These are phyloP conservation scores for Geotrichum phurueaensis DNA, from an alignment of 1,139 yeast species.

Conservation along the genomic window DNA sequence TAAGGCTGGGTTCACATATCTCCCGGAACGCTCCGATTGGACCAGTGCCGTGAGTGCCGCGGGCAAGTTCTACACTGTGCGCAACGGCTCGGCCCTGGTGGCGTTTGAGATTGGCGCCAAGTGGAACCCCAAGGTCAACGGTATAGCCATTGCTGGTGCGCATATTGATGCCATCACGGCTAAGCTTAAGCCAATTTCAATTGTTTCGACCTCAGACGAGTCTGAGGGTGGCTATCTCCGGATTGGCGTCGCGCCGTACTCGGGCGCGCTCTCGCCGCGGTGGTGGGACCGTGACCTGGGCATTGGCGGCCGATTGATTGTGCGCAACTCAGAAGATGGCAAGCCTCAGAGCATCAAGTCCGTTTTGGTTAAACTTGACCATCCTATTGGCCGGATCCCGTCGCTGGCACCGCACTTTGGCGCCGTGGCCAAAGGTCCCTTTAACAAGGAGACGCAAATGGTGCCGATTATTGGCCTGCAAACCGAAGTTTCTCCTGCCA, in stretches of 20 bases:
- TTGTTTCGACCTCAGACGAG: slow-evolving; percentile 43
- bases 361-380: slow-evolving; percentile 64
- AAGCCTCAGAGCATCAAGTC: slow-evolving; percentile 45
- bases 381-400: slow-evolving; percentile 79
- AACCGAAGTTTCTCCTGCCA: slow-evolving; percentile 18
- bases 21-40: slow-evolving; percentile 70
- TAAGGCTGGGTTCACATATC: slow-evolving; percentile 50
- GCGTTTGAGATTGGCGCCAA: slow-evolving; percentile 68
- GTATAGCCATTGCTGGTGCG: slow-evolving; percentile 78
- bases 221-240: slow-evolving; percentile 65
- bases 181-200: slow-evolving; percentile 67
- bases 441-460: slow-evolving; percentile 75
- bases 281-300: slow-evolving; percentile 90
- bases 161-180: slow-evolving; percentile 82
- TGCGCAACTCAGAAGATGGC: slow-evolving; percentile 36
- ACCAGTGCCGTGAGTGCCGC: slow-evolving; percentile 40
- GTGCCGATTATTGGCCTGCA: slow-evolving; percentile 69
- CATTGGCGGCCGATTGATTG: slow-evolving; percentile 80
- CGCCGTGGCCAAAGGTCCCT: slow-evolving; percentile 64
- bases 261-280: slow-evolving; percentile 62
- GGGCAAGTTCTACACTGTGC: slow-evolving; percentile 62
- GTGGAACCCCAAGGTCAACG: slow-evolving; percentile 52
- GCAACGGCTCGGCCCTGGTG: slow-evolving; percentile 76
- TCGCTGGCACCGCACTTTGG: slow-evolving; percentile 87
- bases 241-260: slow-evolving; percentile 84